Conservation (phyloP, 305 asterid species). For the Fraxinus albicans region DNA sequence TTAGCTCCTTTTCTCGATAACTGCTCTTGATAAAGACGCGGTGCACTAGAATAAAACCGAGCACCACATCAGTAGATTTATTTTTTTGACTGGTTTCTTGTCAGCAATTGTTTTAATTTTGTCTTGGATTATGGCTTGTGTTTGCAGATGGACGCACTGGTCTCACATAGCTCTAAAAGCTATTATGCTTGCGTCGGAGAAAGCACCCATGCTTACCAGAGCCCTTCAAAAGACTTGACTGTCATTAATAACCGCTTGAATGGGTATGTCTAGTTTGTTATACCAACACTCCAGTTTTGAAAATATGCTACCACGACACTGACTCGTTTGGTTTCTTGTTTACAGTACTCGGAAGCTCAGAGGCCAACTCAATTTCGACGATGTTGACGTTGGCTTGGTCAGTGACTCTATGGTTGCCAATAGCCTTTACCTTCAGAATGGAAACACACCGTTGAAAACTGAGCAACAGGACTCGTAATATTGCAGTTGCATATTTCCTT, state of each 20-base stretch:
- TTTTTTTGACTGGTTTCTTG: not conserved
- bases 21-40: not conserved
- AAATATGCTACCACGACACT: not conserved
- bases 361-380: constrained; percentile 76
- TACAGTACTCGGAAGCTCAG: constrained; percentile 72
- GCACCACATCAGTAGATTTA: not conserved
- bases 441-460: constrained; percentile 52
- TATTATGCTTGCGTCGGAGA: constrained; percentile 57
- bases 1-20: not conserved
- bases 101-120: not conserved
- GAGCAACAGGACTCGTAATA: constrained; percentile 66
- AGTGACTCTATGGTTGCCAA: constrained; percentile 80
- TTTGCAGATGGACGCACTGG: constrained; percentile 86
- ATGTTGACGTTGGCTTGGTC: constrained; percentile 81
- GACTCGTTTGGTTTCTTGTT: not conserved
- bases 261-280: constrained; percentile 44
- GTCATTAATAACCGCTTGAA: constrained; percentile 88
- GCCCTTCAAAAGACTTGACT: constrained; percentile 95
- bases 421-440: constrained; percentile 51
- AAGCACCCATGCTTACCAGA: constrained; percentile 96
- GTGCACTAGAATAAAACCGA: not conserved
- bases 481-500: not conserved
- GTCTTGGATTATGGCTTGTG: constrained; percentile 4
- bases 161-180: constrained; percentile 90
- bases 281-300: not conserved